phyloP scores from a whole-genome alignment of 371 early-diverging fungal species.

The Batrachochytrium dendrobatidis region DNA sequence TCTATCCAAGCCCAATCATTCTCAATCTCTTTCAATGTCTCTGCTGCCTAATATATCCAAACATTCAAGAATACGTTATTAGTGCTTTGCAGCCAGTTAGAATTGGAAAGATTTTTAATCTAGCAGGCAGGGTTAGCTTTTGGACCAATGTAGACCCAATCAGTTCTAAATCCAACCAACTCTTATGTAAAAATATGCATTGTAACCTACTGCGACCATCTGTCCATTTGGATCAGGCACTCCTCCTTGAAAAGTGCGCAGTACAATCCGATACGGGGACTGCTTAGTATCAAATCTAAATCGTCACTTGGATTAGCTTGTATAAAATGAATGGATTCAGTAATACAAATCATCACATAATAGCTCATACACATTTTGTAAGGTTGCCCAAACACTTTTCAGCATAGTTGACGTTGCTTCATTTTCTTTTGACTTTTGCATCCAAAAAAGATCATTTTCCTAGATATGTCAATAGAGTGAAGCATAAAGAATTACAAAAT shows the following conservation, averaged over 20 bases:
- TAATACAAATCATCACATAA: not conserved
- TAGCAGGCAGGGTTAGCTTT: not conserved
- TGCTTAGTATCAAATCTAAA: slow-evolving; percentile 81
- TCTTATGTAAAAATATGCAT: not conserved
- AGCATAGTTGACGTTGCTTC: slow-evolving; percentile 20
- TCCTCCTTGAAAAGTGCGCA: slow-evolving; percentile 37
- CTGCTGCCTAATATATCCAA: slow-evolving; percentile 53
- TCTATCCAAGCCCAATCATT: slow-evolving; percentile 86
- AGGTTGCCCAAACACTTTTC: slow-evolving; percentile 39
- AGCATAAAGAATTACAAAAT: no score
- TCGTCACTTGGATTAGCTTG: not conserved
- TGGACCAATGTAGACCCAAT: not conserved
- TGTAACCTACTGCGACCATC: slow-evolving; percentile 32
- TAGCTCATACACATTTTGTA: slow-evolving; percentile 46
- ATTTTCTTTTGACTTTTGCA: slow-evolving; percentile 36
- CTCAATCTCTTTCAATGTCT: slow-evolving; percentile 72
- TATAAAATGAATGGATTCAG: not conserved
- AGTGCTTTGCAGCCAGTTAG: not conserved
- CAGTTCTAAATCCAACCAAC: not conserved
- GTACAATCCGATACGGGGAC: slow-evolving; percentile 82
- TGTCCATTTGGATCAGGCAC: slow-evolving; percentile 39
- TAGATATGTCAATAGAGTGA: no score
- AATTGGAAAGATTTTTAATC: not conserved
- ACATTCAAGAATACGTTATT: slow-evolving; percentile 29
- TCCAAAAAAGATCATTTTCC: slow-evolving; percentile 33